These are phyloP conservation scores for Lepiota subincarnata DNA, from an alignment of 768 basidiomycete genomes.

Conservation along the genomic window DNA sequence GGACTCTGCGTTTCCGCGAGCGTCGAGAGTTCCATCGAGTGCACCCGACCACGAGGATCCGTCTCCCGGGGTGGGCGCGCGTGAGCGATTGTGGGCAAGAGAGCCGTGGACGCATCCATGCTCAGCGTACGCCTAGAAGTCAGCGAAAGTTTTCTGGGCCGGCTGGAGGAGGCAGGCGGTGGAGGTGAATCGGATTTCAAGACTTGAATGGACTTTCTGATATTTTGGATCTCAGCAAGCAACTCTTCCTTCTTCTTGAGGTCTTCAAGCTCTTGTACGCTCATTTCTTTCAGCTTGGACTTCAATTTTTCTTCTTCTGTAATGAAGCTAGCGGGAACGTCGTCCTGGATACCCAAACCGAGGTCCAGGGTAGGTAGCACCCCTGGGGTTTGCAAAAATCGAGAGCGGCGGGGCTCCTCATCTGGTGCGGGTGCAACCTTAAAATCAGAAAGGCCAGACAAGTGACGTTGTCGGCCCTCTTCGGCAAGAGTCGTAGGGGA, in stretches of 20 bases:
- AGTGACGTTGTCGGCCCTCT: conserved; percentile 42
- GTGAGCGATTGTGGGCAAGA: conserved; percentile 45
- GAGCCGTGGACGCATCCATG: conserved; percentile 54
- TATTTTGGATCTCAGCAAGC: conserved; percentile 72
- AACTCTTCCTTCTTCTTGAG: conserved; percentile 67
- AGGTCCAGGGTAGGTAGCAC: conserved; percentile 71
- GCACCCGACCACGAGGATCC: conserved; percentile 65
- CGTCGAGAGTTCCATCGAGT: conserved; percentile 66
- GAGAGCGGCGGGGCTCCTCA: conserved; percentile 53
- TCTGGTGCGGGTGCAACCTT: conserved; percentile 57
- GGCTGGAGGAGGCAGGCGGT: conserved; percentile 46
- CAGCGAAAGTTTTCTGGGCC: conserved; percentile 63
- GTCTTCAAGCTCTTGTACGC: conserved; percentile 45
- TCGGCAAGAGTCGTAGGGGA: conserved; percentile 45
- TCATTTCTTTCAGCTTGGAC: conserved; percentile 23
- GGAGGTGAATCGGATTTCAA: conserved; percentile 69
- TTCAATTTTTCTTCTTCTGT: conserved; percentile 29
- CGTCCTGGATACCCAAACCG: conserved; percentile 67
- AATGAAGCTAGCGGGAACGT: conserved; percentile 72
- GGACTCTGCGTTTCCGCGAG: conserved; percentile 17
- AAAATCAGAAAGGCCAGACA: conserved; percentile 73
- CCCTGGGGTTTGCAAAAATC: conserved; percentile 47
- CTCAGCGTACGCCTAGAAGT: conserved; percentile 67
- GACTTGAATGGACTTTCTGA: conserved; percentile 74
- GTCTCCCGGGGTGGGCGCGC: conserved; percentile 65